A percentile compares a stretch with the other conserved stretches of the same genome.
Evolutionary conservation across 2,329 filamentous ascomycete genomes (phyloP).

Genomic region (Alternaria solani): DNA sequence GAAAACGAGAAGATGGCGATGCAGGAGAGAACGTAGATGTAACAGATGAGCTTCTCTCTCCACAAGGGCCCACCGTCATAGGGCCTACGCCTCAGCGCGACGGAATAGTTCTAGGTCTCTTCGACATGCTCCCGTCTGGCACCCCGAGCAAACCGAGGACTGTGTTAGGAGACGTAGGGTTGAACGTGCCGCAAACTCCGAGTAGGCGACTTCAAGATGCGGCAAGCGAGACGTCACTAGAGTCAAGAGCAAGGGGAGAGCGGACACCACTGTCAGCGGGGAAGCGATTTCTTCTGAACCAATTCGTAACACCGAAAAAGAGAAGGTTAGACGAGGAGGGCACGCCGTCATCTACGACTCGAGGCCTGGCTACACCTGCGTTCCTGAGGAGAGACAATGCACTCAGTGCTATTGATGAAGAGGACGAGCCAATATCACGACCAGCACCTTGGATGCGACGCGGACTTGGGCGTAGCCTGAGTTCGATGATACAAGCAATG

Average conservation of each 20-base stretch:
- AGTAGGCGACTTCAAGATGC: conserved; percentile 42
- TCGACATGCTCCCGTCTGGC: conserved; percentile 71
- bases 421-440: conserved; percentile 49
- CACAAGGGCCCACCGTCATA: conserved; percentile 55
- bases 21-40: conserved; percentile 21
- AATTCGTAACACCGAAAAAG: conserved; percentile 68
- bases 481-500: conserved; percentile 75
- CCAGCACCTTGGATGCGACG: conserved; percentile 55
- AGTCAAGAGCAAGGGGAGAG: conserved; percentile 42
- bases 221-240: conserved; percentile 39
- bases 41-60: conserved; percentile 33
- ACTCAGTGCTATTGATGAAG: conserved; percentile 65
- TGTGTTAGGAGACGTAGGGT: conserved; percentile 38
- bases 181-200: conserved; percentile 51
- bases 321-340: conserved; percentile 53
- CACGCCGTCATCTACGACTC: conserved; percentile 45
- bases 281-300: conserved; percentile 68
- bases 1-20: conserved; percentile 37
- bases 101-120: conserved; percentile 77
- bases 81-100: conserved; percentile 83
- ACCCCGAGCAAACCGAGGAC: conserved; percentile 50
- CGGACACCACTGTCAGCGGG: conserved; percentile 62
- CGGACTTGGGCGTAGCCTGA: conserved; percentile 71
- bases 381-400: conserved; percentile 68
- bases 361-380: conserved; percentile 71